Conservation (phyloP, 495 filamentous ascomycete species). For the Daldinia concentrica region DNA sequence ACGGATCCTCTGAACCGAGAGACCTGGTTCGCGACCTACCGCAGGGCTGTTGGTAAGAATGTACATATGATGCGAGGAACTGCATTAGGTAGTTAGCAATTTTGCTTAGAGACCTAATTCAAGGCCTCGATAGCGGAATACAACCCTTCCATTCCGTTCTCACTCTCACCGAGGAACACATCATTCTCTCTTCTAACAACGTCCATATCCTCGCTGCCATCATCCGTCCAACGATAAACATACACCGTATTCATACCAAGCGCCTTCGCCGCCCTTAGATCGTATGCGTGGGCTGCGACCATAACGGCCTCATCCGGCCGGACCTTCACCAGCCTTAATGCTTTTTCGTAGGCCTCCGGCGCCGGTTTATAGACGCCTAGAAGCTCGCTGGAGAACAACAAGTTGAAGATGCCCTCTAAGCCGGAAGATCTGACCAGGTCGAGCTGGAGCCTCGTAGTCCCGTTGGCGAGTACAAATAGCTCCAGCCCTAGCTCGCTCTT, state of each 20-base stretch:
- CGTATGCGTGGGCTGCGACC: conserved; percentile 66
- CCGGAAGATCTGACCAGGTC: conserved; percentile 60
- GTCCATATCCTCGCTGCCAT: conserved; percentile 60
- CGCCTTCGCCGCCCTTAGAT: conserved; percentile 56
- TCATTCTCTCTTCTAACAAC: conserved; percentile 56
- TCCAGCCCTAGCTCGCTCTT: conserved; percentile 41
- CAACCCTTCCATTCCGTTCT: conserved; percentile 49
- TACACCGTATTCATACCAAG: conserved; percentile 62
- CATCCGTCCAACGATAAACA: conserved; percentile 63
- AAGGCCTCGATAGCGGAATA: conserved; percentile 24
- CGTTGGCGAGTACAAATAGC: conserved; percentile 63
- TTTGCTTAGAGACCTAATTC: conserved; percentile 3
- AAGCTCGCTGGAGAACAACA: conserved; percentile 63
- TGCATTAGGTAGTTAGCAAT: conserved; percentile 8
- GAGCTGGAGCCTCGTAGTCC: conserved; percentile 63
- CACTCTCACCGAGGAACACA: conserved; percentile 56
- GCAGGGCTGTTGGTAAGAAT: conserved; percentile 29
- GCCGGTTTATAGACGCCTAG: conserved; percentile 60
- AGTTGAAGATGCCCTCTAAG: conserved; percentile 54
- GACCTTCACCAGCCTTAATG: conserved; percentile 54
- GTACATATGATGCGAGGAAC: conserved; percentile 2
- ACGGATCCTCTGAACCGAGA: conserved; percentile 13
- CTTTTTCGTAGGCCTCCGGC: conserved; percentile 57
- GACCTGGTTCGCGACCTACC: conserved; percentile 22
- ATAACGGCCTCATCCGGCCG: conserved; percentile 59